phyloP scores from a whole-genome alignment of 108 stramenopile genomes.

The Stephanodiscus triporus region DNA sequence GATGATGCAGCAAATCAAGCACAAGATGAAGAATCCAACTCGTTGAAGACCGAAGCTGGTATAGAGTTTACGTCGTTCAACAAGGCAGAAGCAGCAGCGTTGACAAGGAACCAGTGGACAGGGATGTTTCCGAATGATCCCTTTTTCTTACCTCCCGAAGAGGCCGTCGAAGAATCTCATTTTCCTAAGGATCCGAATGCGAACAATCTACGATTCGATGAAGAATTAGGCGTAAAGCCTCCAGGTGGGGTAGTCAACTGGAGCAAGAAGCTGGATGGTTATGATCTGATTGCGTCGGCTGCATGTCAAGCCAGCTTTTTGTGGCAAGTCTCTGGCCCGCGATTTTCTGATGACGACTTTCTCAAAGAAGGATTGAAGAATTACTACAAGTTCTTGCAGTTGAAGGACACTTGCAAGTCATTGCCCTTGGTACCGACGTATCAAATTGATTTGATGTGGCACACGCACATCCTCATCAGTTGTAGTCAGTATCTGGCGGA shows the following conservation, averaged over 20 bases:
- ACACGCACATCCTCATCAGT: conserved; percentile 54
- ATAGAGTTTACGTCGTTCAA: neutral
- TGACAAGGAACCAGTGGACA: neutral
- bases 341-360: conserved; percentile 41
- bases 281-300: conserved; percentile 41
- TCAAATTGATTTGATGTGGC: conserved; percentile 72
- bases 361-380: conserved; percentile 37
- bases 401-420: conserved; percentile 3
- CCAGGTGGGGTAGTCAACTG: neutral
- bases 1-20: neutral
- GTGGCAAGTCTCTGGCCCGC: conserved; percentile 57
- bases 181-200: neutral
- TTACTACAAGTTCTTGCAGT: conserved; percentile 48
- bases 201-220: neutral
- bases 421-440: conserved; percentile 58
- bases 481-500: conserved; percentile 46
- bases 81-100: no score
- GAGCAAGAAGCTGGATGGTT: conserved; percentile 23
- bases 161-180: no score
- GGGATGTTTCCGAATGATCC: conserved; percentile 3
- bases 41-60: neutral
- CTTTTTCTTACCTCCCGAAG: neutral
- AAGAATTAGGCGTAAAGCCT: no score
- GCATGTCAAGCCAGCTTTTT: conserved; percentile 57
- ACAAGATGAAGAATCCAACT: neutral